These are phyloP conservation scores for Pyropia yezoensis DNA, from an alignment of 23 red algal genomes.

Conservation along the genomic window DNA sequence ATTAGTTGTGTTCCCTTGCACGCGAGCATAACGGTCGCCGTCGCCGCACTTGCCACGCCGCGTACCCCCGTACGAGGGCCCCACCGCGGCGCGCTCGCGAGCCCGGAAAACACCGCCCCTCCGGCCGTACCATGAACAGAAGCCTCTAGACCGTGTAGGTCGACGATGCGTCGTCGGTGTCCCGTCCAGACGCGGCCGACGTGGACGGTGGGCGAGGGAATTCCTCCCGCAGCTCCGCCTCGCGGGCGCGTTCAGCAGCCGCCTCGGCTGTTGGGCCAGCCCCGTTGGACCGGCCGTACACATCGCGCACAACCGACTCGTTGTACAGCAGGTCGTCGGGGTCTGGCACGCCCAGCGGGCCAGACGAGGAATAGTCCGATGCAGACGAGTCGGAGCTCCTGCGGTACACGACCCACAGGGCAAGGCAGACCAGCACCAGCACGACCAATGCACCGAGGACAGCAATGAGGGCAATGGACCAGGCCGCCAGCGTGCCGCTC, in stretches of 20 bases:
- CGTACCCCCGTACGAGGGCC: too few species aligned
- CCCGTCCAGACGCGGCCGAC: conserved; percentile 34
- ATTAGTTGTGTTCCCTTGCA: too few species aligned
- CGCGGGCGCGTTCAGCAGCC: conserved; percentile 25
- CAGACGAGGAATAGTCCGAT: conserved; percentile 47
- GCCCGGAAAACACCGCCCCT: too few species aligned
- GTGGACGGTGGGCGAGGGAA: conserved; percentile 47
- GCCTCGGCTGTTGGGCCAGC: conserved; percentile 30
- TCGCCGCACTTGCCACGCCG: too few species aligned
- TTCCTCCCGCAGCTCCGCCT: conserved; percentile 48
- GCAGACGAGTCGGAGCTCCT: conserved; percentile 19
- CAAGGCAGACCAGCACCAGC: conserved; percentile 35
- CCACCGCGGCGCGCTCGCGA: too few species aligned
- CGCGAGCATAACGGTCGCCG: too few species aligned
- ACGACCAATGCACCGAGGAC: conserved; percentile 26
- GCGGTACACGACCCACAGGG: conserved; percentile 21
- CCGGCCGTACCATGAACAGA: not conserved
- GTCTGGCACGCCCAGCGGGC: conserved; percentile 49
- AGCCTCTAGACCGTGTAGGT: conserved; percentile 39
- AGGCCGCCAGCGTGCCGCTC: conserved; percentile 14
- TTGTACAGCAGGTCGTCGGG: conserved; percentile 64
- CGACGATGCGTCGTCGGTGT: conserved; percentile 44
- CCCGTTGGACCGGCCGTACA: conserved; percentile 52
- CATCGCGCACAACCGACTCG: conserved; percentile 56
- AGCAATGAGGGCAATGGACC: conserved; percentile 50